phyloP scores from a whole-genome alignment of 805 yeast species.

The Clavispora phyllophila region DNA sequence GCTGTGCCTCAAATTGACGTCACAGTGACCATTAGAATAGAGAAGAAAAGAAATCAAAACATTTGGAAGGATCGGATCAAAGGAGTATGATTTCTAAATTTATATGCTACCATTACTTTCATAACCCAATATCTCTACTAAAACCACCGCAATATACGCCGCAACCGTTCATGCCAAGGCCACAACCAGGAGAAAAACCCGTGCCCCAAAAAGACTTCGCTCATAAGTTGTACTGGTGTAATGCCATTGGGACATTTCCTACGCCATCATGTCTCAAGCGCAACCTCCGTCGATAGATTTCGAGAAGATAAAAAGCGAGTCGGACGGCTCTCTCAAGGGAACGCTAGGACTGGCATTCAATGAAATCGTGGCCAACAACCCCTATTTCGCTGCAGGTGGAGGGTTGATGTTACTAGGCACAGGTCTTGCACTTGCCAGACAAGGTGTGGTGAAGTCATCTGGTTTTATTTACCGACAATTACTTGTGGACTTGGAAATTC shows the following conservation, averaged over 20 bases:
- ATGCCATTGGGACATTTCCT: not conserved
- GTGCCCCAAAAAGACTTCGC: too few species aligned
- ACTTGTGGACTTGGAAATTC: slow-evolving; percentile 88
- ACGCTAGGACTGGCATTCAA: slow-evolving; percentile 38
- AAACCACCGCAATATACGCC: too few species aligned
- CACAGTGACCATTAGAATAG: too few species aligned
- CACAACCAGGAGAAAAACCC: not conserved
- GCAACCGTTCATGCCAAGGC: too few species aligned
- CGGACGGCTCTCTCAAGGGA: slow-evolving; percentile 36
- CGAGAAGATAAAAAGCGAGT: slow-evolving; percentile 28
- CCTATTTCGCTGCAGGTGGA: slow-evolving; percentile 98
- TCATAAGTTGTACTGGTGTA: too few species aligned
- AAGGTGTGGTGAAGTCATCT: slow-evolving; percentile 58
- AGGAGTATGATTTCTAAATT: too few species aligned
- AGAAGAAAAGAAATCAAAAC: too few species aligned
- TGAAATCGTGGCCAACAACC: slow-evolving; percentile 63
- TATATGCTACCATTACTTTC: too few species aligned
- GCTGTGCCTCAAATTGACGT: too few species aligned
- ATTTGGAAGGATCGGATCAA: too few species aligned
- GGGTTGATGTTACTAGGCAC: slow-evolving; percentile 96
- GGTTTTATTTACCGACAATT: slow-evolving; percentile 72
- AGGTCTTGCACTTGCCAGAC: slow-evolving; percentile 70
- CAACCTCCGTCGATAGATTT: slow-evolving; percentile 23
- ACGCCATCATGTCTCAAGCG: slow-evolving; percentile 3
- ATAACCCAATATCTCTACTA: too few species aligned